Base-by-base conservation (phyloP, 352 stramenopile species). In the Globisporangium nodosum region DNA sequence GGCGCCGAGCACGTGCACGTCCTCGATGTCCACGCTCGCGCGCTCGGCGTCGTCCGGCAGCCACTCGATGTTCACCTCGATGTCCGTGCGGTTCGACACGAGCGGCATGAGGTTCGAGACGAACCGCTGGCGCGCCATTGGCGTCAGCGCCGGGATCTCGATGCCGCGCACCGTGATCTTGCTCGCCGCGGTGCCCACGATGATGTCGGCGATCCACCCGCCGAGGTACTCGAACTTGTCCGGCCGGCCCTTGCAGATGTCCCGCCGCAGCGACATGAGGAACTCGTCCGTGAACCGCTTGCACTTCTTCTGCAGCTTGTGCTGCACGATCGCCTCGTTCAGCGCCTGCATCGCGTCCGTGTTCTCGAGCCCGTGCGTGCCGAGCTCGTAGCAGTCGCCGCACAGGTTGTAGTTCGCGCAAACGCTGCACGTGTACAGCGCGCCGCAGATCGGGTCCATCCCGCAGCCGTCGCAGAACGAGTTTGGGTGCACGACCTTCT, bases 141-240 rank as follows among this genome's bases (percentile, higher is more conserved):
- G 63, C 5, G 72, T 68, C 56, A 93, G 65, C 9, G 75, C 72
- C 16, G 84, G 81, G 52, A 91, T 90, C 66, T 93, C 84, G 52
- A 91, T 87, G 9, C 84, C 84, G 5, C 84, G 84, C 47, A 90
- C 81, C 46, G 72, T 87, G 55, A 93, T 93, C 65, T 90, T 89
- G 47, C 64, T 78, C 46, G 79, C 69, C 4, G 79, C 57, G 9
- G 71, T 87, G 42, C 80, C 81, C 50, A 83, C 76, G 7, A 93
- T 76, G 56, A 93, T 90, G 39, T 82, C 78, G 35, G 74, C 84
- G 69, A 93, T 88, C 84, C 84, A 93, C 31, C 74, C 71, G 31
- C 84, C 81, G 45, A 93, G 64, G 57, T 93, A 90, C 63, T 93
- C 76, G 54, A 93, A 88, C 67, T 93, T 93, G 70, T 89, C 81